Percentiles rank a stretch among this genome's conserved stretches.
phyloP scores from a whole-genome alignment of 257 asterid species.

The Perilla frutescens region DNA sequence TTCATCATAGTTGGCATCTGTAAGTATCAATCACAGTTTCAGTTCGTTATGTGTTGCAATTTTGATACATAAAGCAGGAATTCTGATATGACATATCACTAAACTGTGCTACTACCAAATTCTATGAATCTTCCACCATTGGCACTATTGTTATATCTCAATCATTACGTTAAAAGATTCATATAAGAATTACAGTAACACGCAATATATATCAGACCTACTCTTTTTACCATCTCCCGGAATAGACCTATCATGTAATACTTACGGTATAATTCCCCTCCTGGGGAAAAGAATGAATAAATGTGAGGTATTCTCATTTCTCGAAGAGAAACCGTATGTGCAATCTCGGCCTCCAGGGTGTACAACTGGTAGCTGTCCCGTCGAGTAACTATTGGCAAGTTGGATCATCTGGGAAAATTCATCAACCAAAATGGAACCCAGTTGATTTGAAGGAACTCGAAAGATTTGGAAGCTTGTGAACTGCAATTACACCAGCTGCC shows the following conservation, averaged over 20 bases:
- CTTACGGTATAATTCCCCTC: slow-evolving; percentile 24
- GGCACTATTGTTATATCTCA: slow-evolving; percentile 31
- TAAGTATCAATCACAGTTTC: slow-evolving; percentile 31
- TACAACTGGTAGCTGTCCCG: neutral
- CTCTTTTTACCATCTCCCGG: slow-evolving; percentile 6
- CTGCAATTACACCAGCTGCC: slow-evolving; percentile 81
- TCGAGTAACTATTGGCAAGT: slow-evolving; percentile 20
- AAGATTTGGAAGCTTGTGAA: slow-evolving; percentile 71
- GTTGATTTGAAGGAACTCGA: slow-evolving; percentile 66
- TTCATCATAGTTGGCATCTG: slow-evolving; percentile 34
- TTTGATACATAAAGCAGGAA: neutral
- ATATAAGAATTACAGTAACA: slow-evolving; percentile 28
- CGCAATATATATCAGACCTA: slow-evolving; percentile 26
- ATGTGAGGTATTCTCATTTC: slow-evolving; percentile 36
- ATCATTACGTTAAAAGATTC: slow-evolving; percentile 24
- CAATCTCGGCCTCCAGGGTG: slow-evolving; percentile 28
- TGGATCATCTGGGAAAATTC: slow-evolving; percentile 14
- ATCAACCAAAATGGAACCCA: slow-evolving; percentile 88
- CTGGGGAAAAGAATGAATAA: slow-evolving; percentile 48
- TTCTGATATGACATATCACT: slow-evolving; percentile 22
- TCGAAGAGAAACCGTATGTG: slow-evolving; percentile 32
- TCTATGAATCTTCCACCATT: slow-evolving; percentile 4
- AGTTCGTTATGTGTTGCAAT: slow-evolving; percentile 12
- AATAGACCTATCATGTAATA: slow-evolving; percentile 29
- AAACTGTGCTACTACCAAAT: slow-evolving; percentile 6